Base-by-base conservation (phyloP, 257 asterid species). In the Lycium barbarum region DNA sequence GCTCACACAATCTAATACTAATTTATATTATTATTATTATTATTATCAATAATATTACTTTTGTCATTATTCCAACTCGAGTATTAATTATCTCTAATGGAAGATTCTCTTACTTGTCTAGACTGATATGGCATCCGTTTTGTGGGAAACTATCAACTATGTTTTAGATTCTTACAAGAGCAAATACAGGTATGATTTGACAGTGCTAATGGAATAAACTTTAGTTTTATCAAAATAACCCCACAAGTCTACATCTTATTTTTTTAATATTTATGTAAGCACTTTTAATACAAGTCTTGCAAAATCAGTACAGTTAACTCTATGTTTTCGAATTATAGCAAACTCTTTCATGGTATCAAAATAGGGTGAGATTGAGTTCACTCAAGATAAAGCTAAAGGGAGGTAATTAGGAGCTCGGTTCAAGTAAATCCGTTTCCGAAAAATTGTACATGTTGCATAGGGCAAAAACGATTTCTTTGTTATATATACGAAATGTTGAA, bases 61-160 rank as follows among this genome's bases (percentile, higher is more conserved):
- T 43, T 40, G 36, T 43, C 13, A 12, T 74, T 74, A 11, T 47
- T 73, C 20, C 12, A 47, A 73, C n/a, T 45, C 18, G 22, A 14
- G 0, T 20, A 20, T 76, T 51, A 38, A 68, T 71, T 40, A 51
- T 51, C n/a, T 76, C 47, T 76, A 26, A 76, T 26, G 3, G 12
- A 51, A 26, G 5, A 13, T 51, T 49, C 0, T 26, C 13, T 51
- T 22, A 22, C 15, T 49, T 74, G 6, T 79, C 15, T 65, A 86
- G 91, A 86, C 89, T 4, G 91, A 88, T 78, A 86, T 86, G 0
- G 91, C 91, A 26, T 88, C 91, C 2, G 91, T 88, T 20, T 57
- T 88, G 6, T 67, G 86, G 85, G 91, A 88, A 83, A 66, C 91
- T 65, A 81, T 88, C 36, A 85, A 84, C 61, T 83, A 70, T 61